phyloP scores from a whole-genome alignment of 306 rosid species.

The Vigna nakashimae region DNA sequence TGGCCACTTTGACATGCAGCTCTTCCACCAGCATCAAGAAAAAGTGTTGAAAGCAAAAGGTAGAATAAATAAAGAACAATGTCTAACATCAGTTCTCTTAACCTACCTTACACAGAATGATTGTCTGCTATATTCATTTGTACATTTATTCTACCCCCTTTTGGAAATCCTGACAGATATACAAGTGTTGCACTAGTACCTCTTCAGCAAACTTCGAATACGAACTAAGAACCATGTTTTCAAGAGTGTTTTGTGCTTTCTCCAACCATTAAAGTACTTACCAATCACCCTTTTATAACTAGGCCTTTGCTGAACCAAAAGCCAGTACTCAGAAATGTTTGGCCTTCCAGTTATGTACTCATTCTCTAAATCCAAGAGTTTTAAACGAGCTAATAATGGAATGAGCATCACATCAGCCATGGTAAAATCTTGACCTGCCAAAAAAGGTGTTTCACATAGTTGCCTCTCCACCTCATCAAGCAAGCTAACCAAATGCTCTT shows the following conservation, averaged over 20 bases:
- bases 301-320: constrained; percentile 22
- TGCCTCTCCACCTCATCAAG: constrained; percentile 20
- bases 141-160: neutral
- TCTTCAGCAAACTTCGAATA: constrained; percentile 16
- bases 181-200: constrained; percentile 8
- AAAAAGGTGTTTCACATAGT: constrained; percentile 21
- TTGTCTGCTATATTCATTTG: neutral
- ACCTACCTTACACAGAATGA: neutral
- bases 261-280: constrained; percentile 20
- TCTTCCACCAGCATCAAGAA: neutral
- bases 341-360: constrained; percentile 17
- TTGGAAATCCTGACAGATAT: neutral
- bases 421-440: constrained; percentile 22
- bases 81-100: neutral
- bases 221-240: constrained; percentile 21
- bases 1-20: neutral
- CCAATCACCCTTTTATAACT: constrained; percentile 26
- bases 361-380: constrained; percentile 25
- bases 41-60: neutral
- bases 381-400: neutral
- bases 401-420: constrained; percentile 30
- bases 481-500: constrained; percentile 12
- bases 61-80: neutral
- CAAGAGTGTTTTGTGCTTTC: constrained; percentile 15
- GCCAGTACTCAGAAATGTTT: constrained; percentile 12